Conservation (phyloP, 257 asterid species). For the Fraxinus americana region DNA sequence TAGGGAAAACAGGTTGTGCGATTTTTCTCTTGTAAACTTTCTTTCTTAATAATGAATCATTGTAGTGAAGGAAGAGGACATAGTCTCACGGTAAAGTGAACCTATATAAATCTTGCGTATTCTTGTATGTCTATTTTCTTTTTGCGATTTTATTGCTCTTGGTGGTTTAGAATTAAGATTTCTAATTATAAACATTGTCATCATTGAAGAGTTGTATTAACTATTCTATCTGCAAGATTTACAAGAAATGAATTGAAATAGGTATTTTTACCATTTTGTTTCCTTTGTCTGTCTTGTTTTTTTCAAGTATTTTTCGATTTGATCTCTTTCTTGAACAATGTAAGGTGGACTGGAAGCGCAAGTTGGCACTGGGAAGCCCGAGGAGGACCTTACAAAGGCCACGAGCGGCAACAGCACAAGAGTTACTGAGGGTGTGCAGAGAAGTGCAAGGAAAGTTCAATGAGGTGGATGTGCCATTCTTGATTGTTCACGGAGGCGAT, state of each 20-base stretch:
- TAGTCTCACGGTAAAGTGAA: too few species aligned
- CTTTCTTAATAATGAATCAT: too few species aligned
- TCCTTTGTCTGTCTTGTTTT: not conserved
- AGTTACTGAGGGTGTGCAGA: constrained; percentile 69
- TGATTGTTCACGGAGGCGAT: constrained; percentile 82
- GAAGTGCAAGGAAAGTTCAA: constrained; percentile 69
- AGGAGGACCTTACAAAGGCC: constrained; percentile 65
- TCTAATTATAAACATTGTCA: too few species aligned
- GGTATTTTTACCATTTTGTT: not conserved
- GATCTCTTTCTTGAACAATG: not conserved
- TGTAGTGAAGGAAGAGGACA: too few species aligned
- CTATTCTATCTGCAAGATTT: not conserved
- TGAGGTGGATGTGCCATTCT: constrained; percentile 68
- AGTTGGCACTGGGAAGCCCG: constrained; percentile 84
- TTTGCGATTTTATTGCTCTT: too few species aligned
- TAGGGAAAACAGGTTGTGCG: too few species aligned
- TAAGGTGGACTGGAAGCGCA: constrained; percentile 93
- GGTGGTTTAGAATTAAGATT: too few species aligned
- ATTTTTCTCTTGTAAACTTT: too few species aligned
- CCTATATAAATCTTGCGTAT: too few species aligned
- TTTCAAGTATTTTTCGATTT: not conserved
- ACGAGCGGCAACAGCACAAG: constrained; percentile 95
- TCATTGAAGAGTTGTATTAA: too few species aligned
- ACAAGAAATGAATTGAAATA: not conserved
- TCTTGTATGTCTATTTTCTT: too few species aligned